Percentiles rank a stretch among this genome's conserved stretches.
These are phyloP conservation scores for Metarhizium album DNA, from an alignment of 2,329 filamentous ascomycete genomes.

Conservation along the genomic window DNA sequence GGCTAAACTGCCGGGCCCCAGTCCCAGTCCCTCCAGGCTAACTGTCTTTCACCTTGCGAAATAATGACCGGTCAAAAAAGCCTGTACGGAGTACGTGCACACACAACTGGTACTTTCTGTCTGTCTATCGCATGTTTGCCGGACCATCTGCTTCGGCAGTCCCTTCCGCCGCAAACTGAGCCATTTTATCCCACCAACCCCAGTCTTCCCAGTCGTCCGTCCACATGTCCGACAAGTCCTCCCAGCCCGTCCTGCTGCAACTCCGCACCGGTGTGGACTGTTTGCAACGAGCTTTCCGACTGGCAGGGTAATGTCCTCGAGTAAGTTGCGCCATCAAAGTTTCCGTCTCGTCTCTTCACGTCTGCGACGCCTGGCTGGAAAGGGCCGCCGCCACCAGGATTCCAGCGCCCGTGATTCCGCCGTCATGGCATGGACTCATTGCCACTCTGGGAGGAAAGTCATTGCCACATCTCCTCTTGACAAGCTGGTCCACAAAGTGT, in stretches of 20 bases:
- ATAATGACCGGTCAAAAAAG: no score
- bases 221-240: no score
- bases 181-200: no score
- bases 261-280: neutral
- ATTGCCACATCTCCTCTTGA: conserved; percentile 21
- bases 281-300: neutral
- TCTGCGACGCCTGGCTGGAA: conserved; percentile 16
- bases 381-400: conserved; percentile 41
- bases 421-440: conserved; percentile 47
- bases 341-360: neutral
- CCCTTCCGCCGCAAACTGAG: no score
- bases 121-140: neutral
- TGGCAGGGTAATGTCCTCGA: neutral
- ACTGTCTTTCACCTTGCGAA: neutral
- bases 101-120: no score
- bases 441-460: conserved; percentile 31
- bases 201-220: no score
- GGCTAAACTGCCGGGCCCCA: neutral
- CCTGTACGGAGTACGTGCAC: no score
- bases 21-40: neutral
- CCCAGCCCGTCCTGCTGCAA: neutral
- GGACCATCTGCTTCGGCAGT: neutral
- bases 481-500: conserved; percentile 48
- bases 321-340: neutral
- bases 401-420: conserved; percentile 50